Base-by-base conservation (phyloP, 2,329 filamentous ascomycete species). In the Fusarium xylarioides region DNA sequence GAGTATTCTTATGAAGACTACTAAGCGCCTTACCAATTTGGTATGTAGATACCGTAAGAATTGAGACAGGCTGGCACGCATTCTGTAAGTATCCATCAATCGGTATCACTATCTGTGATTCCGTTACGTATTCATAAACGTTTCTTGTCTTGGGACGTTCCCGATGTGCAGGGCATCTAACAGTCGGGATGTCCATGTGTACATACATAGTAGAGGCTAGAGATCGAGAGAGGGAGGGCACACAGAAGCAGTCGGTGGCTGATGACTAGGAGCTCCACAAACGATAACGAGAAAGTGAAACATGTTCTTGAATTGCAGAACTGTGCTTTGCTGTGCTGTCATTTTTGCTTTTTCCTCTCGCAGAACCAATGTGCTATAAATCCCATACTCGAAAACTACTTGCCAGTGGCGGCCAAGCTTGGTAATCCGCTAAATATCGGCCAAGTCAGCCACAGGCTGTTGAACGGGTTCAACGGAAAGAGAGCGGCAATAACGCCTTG, bases 171-270 rank as follows among this genome's bases (percentile, higher is more conserved):
- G 60, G 40, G 21, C 47, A 57, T 61, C 37, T 14, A 43, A 37
- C 4, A 43, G 37, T 42, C 28, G 19, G 18, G 34, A 49, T 32
- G 68, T 60, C 50, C 34, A 58, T 56, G 35, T 49, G 54, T 38
- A 32, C 43, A 34, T 38, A n/a, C n/a, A n/a, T n/a, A n/a, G n/a
- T n/a, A n/a, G 21, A 32, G 28, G 15, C 21, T 32, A 12, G 28
- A 49, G 46, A 32, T n/a, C 28, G 11, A n/a, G 38, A 42, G 38
- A 40, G 37, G 37, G 34, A 38, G 47, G 35, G 54, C 47, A 55
- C 38, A 52, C 68, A 35, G 59, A 69, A 65, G 56, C 60, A 60
- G 68, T 61, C 30, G 44, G 61, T 70, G 68, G 55, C 49, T 56
- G 66, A 54, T 19, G 37, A 47, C 23, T n/a, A 56, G 38, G 26